phyloP scores from a whole-genome alignment of 2,329 filamentous ascomycete species.

The Hypoxylon sp. region DNA sequence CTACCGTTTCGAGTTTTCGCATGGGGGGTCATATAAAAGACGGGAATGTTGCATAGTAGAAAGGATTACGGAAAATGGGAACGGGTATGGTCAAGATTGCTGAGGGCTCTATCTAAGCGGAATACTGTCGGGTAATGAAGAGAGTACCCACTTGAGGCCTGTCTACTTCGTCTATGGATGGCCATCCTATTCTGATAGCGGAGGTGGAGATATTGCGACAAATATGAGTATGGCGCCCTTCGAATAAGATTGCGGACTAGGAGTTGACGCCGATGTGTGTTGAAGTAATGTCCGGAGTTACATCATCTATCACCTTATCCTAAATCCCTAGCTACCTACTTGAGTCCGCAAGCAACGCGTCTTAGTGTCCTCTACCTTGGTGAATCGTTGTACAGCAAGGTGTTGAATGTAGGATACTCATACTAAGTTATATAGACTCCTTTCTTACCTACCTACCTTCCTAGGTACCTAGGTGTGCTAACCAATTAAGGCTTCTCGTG shows the following conservation, averaged over 20 bases:
- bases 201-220: not conserved
- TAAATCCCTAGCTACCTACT: not conserved
- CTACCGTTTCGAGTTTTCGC: not conserved
- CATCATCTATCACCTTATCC: not conserved
- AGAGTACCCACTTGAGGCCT: not conserved
- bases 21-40: slow-evolving; percentile 14
- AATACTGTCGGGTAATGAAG: slow-evolving; percentile 9
- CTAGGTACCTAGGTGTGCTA: not conserved
- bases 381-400: not conserved
- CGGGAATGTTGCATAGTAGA: slow-evolving; percentile 2
- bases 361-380: not conserved
- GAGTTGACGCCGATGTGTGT: not conserved
- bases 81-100: not conserved
- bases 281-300: not conserved
- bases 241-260: not conserved
- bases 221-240: slow-evolving; percentile 2
- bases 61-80: slow-evolving; percentile 14
- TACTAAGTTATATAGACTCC: not conserved
- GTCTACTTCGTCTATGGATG: not conserved
- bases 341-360: not conserved
- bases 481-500: not conserved
- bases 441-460: not conserved
- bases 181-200: not conserved
- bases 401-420: not conserved
- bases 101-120: not conserved